Base-by-base conservation (phyloP, 2,329 filamentous ascomycete species). In the Aureobasidium sp. region DNA sequence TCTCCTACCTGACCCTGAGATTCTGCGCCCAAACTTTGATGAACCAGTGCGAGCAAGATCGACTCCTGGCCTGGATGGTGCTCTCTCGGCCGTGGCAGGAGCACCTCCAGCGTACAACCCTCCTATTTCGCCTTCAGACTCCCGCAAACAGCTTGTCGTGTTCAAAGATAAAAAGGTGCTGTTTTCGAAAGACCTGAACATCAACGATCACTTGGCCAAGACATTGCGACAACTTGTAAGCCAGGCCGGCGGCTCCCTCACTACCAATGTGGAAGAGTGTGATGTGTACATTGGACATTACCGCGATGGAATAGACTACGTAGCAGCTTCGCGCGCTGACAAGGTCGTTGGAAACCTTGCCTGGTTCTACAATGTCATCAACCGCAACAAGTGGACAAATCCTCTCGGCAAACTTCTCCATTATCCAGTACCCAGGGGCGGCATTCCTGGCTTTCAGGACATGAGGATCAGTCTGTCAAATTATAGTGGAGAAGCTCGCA, bases 281-380 rank as follows among this genome's bases (percentile, higher is more conserved):
- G 85, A 96, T 71, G 91, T 91, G 73, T 91, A 90, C 69, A 83
- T 99, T 53, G 95, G 93, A 72, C 88, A 91, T 59, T 97, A 88
- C 72, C 88, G 94, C 43, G 88, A 93, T 32, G 92, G 92, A 0
- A 74, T 82, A 9, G 83, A 94, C 59, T 99, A 96, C 71, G 73
- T 89, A 29, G 79, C 81, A 46, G 93, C 94, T 5, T 88, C 91
- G 0, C 87, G 88, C 68, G 79, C 82, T 13, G 85, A 86, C 61
- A 96, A 93, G 69, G 87, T 92, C 46, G 90, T 99, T 13, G 94
- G 92, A 17, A 99, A 95, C 71, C 78, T 99, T 26, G 87, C 92
- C 0, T 99, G 94, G 94, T 81, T 99, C 13, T 97, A 94, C 73
- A 87, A 93, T 73, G 80, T 99, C 60, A 95, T 97, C 71, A 90